phyloP scores from a whole-genome alignment of 176 grass and related monocot genomes.

The Cenchrus americanus region DNA sequence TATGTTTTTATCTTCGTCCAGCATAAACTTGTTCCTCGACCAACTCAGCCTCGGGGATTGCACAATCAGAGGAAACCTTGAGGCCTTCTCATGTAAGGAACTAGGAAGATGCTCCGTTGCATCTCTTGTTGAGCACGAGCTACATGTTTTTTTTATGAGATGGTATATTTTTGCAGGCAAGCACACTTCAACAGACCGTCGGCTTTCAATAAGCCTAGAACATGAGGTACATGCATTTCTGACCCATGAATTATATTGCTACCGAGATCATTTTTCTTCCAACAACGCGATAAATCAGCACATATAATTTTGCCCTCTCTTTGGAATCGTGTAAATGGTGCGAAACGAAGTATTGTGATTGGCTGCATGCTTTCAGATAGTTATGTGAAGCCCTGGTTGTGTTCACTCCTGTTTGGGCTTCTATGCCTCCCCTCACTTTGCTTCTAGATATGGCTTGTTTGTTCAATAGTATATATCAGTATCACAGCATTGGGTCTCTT shows the following conservation, averaged over 20 bases:
- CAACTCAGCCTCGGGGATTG: constrained; percentile 71
- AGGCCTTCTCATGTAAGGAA: constrained; percentile 74
- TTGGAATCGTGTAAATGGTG: not conserved
- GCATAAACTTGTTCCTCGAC: constrained; percentile 78
- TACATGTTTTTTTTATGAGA: not conserved
- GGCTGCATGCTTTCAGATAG: not conserved
- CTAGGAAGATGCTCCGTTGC: not conserved
- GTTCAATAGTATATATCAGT: not conserved
- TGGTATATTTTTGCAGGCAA: constrained; percentile 63
- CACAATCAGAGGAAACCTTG: constrained; percentile 71
- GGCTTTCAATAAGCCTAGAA: constrained; percentile 93
- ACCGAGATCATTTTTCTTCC: not conserved
- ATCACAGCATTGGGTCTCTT: not conserved
- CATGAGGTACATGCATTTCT: constrained; percentile 55
- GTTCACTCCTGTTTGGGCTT: not conserved
- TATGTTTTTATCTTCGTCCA: constrained; percentile 11
- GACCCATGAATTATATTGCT: not conserved
- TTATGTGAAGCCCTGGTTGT: not conserved
- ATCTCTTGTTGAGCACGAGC: not conserved
- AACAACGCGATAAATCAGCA: not conserved
- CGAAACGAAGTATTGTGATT: not conserved
- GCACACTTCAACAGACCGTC: constrained; percentile 76
- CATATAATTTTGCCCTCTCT: not conserved
- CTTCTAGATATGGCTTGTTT: constrained; percentile 1
- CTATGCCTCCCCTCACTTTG: not conserved